Percentiles rank a stretch among this genome's conserved stretches.
phyloP scores from a whole-genome alignment of 1,284 basidiomycete genomes.

The Hypsizygus ulmarius region DNA sequence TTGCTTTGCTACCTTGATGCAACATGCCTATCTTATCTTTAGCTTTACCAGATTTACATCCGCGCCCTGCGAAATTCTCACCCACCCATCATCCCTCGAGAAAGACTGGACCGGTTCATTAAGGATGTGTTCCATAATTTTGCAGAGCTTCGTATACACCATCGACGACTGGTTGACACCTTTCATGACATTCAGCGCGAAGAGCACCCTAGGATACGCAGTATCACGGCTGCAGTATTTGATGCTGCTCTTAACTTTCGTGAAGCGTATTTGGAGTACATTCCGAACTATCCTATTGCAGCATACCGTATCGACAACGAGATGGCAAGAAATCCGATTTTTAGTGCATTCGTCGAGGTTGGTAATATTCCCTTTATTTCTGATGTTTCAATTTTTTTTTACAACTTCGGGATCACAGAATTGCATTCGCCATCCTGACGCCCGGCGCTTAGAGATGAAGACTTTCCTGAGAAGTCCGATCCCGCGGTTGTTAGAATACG shows the following conservation, averaged over 20 bases:
- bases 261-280: conserved; percentile 91
- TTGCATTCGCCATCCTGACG: conserved; percentile 70
- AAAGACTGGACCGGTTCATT: conserved; percentile 78
- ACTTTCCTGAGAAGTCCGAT: conserved; percentile 89
- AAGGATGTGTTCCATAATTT: conserved; percentile 94
- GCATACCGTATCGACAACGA: conserved; percentile 91
- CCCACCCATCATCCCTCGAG: conserved; percentile 74
- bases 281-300: conserved; percentile 92
- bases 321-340: conserved; percentile 73
- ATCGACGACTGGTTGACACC: conserved; percentile 72
- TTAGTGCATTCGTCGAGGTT: conserved; percentile 84
- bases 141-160: conserved; percentile 72
- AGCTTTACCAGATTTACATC: conserved; percentile 62
- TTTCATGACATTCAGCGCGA: conserved; percentile 88
- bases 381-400: conserved; percentile 1
- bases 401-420: conserved; percentile 40
- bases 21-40: background rate
- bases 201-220: conserved; percentile 82
- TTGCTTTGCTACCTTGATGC: conserved; percentile 11
- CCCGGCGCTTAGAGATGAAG: conserved; percentile 81
- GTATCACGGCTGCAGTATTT: conserved; percentile 83
- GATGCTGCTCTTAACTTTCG: conserved; percentile 91
- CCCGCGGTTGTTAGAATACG: conserved; percentile 85
- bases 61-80: conserved; percentile 71
- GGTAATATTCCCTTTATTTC: conserved; percentile 19